A percentile compares a stretch with the other conserved stretches of the same genome.
These are phyloP conservation scores for Apium graveolens DNA, from an alignment of 129 eudicot species.

Conservation along the genomic window DNA sequence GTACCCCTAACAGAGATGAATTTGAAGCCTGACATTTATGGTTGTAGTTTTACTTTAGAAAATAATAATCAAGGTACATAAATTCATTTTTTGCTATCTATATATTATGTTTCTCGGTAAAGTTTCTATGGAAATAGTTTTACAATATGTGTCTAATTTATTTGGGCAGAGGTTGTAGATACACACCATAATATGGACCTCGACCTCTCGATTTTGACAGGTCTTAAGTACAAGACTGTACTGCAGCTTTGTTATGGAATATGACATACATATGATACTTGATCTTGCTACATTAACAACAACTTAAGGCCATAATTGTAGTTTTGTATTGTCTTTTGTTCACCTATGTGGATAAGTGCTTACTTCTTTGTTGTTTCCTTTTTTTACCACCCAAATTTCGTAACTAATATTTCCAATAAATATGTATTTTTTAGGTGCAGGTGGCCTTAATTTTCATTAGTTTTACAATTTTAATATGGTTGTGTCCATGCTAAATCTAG, in stretches of 20 bases:
- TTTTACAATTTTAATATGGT: no score
- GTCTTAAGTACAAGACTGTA: neutral
- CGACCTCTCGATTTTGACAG: no score
- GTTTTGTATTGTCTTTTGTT: no score
- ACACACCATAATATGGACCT: no score
- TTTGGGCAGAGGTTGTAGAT: constrained; percentile 25
- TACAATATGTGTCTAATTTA: neutral
- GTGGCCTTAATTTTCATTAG: no score
- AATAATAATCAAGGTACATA: constrained; percentile 40
- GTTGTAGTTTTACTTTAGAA: constrained; percentile 8
- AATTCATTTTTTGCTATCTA: neutral
- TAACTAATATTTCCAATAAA: no score
- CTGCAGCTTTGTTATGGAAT: constrained; percentile 44
- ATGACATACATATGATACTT: constrained; percentile 48
- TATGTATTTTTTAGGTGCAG: no score
- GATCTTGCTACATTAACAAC: constrained; percentile 46
- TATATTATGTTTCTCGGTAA: neutral
- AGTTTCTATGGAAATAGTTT: neutral
- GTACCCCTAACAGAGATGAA: constrained; percentile 61
- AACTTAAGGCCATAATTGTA: no score
- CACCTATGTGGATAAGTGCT: no score
- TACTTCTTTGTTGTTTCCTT: no score
- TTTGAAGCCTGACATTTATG: constrained; percentile 48
- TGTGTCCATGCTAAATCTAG: no score
- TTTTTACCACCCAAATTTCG: no score